phyloP scores from a whole-genome alignment of 768 basidiomycete genomes.

The Strobilomyces echinocephalus region DNA sequence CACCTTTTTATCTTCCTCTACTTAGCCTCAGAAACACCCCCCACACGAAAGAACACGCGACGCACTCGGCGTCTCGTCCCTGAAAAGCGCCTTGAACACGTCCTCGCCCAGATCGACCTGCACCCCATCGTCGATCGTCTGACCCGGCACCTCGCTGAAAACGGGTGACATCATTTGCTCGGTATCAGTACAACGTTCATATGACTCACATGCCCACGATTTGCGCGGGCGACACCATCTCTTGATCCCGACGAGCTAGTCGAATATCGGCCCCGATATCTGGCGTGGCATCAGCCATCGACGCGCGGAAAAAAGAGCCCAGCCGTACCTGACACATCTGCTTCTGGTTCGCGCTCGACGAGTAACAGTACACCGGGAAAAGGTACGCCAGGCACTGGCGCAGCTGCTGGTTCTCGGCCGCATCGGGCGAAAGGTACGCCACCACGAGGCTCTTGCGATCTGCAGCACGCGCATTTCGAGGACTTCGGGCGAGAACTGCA shows the following conservation, averaged over 20 bases:
- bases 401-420: conserved; percentile 73
- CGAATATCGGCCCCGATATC: too few species aligned
- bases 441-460: conserved; percentile 39
- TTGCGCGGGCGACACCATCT: conserved; percentile 68
- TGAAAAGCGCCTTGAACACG: conserved; percentile 46
- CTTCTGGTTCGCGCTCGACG: conserved; percentile 65
- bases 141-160: conserved; percentile 40
- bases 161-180: too few species aligned
- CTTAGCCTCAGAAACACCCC: background rate
- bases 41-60: conserved; percentile 7
- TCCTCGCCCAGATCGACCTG: conserved; percentile 56
- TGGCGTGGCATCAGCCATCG: conserved; percentile 17
- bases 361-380: conserved; percentile 82
- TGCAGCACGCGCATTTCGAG: conserved; percentile 53
- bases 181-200: too few species aligned
- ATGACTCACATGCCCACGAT: too few species aligned
- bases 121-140: conserved; percentile 37
- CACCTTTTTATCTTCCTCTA: conserved; percentile 55
- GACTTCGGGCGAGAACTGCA: conserved; percentile 56
- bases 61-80: conserved; percentile 52
- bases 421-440: conserved; percentile 77
- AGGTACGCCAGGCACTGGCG: conserved; percentile 90
- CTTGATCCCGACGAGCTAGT: too few species aligned
- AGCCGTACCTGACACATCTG: conserved; percentile 46
- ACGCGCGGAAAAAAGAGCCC: too few species aligned